These are phyloP conservation scores for Fusarium fracticaudum DNA, from an alignment of 2,329 filamentous ascomycete genomes.

Conservation along the genomic window DNA sequence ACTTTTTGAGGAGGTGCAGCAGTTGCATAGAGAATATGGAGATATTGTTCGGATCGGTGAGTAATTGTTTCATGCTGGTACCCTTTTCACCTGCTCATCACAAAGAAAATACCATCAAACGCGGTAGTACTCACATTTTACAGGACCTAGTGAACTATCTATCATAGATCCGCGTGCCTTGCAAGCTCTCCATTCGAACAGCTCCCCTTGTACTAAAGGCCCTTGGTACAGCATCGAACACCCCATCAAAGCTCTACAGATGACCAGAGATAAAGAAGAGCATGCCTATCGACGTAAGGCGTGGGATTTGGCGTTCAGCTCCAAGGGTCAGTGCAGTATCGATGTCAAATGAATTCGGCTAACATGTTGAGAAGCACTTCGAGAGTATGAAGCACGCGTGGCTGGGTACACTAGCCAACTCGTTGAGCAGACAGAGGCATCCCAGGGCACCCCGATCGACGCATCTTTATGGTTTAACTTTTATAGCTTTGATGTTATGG, in stretches of 20 bases:
- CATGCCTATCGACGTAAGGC: not conserved
- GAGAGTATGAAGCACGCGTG: not conserved
- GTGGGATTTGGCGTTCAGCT: not conserved
- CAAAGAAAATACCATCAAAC: not conserved
- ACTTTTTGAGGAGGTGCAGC: not conserved
- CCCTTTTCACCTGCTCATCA: not conserved
- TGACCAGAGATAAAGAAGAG: not conserved
- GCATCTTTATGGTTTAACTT: not conserved
- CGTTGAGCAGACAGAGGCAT: not conserved
- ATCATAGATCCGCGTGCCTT: not conserved
- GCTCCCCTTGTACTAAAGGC: not conserved
- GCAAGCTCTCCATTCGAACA: not conserved
- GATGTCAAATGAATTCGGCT: accelerated
- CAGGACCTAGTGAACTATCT: not conserved
- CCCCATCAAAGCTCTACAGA: not conserved
- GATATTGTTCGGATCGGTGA: not conserved
- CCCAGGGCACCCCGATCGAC: not conserved
- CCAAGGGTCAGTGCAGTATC: not conserved
- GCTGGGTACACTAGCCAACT: not conserved
- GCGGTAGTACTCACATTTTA: not conserved
- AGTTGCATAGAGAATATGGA: not conserved
- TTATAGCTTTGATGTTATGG: not conserved
- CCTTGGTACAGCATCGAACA: not conserved
- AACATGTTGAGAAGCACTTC: not conserved
- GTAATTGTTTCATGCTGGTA: not conserved